These are phyloP conservation scores for Veloporphyrellus conicus DNA, from an alignment of 1,284 basidiomycete genomes.

Conservation along the genomic window DNA sequence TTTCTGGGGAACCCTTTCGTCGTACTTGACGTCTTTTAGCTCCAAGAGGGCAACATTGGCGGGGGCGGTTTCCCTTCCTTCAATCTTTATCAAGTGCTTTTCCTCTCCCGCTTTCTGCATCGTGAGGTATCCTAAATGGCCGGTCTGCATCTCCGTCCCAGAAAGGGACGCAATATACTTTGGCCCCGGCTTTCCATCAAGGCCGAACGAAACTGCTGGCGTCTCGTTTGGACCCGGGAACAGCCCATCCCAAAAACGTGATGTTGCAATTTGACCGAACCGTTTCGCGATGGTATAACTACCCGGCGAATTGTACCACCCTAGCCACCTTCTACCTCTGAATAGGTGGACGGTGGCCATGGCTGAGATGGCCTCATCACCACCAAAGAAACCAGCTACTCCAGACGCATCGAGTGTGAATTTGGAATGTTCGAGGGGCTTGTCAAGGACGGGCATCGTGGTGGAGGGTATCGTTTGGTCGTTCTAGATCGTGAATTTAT, in stretches of 20 bases:
- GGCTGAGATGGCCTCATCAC: constrained; percentile 35
- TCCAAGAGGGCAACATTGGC: constrained; percentile 16
- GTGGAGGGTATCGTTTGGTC: background rate
- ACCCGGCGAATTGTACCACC: constrained; percentile 36
- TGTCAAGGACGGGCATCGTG: constrained; percentile 15
- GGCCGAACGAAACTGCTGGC: constrained; percentile 26
- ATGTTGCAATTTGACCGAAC: constrained; percentile 26
- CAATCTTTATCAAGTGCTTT: background rate
- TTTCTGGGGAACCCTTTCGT: background rate
- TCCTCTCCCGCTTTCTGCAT: background rate
- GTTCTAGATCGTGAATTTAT: background rate
- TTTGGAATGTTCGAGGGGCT: constrained; percentile 5
- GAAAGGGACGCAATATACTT: constrained; percentile 25
- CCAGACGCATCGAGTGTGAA: constrained; percentile 29
- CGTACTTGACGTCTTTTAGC: constrained; percentile 2
- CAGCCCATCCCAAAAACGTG: constrained; percentile 32
- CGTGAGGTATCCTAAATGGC: constrained; percentile 29
- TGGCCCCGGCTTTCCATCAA: constrained; percentile 30
- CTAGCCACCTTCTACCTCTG: constrained; percentile 28
- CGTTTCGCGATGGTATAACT: constrained; percentile 29
- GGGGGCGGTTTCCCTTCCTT: constrained; percentile 4
- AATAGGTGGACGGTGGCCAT: constrained; percentile 34
- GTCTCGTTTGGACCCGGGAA: constrained; percentile 31
- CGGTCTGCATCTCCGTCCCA: constrained; percentile 27
- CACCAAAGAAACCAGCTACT: constrained; percentile 30